These are phyloP conservation scores for Parmelia sp. DNA, from an alignment of 495 filamentous ascomycete genomes.

Conservation along the genomic window DNA sequence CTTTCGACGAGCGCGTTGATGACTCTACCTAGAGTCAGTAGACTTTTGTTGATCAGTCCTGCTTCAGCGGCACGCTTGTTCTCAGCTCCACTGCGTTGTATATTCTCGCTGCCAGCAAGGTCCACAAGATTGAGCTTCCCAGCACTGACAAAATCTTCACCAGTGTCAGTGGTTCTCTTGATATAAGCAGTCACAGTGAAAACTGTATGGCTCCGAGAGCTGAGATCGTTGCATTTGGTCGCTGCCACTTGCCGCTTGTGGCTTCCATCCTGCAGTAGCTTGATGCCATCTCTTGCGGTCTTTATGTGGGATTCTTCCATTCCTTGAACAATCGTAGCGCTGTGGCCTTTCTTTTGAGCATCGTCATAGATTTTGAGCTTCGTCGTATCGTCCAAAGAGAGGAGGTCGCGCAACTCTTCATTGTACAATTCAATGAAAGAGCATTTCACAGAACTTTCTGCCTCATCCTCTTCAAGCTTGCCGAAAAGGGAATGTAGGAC, in stretches of 20 bases:
- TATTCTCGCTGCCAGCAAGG: slow-evolving; percentile 94
- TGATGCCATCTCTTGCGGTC: slow-evolving; percentile 74
- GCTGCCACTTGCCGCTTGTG: slow-evolving; percentile 92
- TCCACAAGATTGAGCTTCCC: slow-evolving; percentile 96
- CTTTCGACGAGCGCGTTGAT: slow-evolving; percentile 97
- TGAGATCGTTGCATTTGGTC: slow-evolving; percentile 97
- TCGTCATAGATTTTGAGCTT: slow-evolving; percentile 97
- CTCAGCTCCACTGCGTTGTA: slow-evolving; percentile 91
- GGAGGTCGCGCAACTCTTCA: slow-evolving; percentile 85
- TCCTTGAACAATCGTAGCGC: slow-evolving; percentile 80
- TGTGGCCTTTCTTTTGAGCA: slow-evolving; percentile 69
- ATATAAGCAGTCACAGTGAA: slow-evolving; percentile 90
- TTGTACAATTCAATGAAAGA: slow-evolving; percentile 99
- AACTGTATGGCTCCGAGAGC: slow-evolving; percentile 90
- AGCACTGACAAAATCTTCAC: slow-evolving; percentile 85
- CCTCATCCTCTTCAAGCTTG: slow-evolving; percentile 70
- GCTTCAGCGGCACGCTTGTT: slow-evolving; percentile 96
- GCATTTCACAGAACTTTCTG: slow-evolving; percentile 87
- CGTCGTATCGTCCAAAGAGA: slow-evolving; percentile 68
- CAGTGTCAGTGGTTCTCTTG: slow-evolving; percentile 71
- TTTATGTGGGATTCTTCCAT: slow-evolving; percentile 96
- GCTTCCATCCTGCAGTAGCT: slow-evolving; percentile 81
- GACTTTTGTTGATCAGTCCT: slow-evolving; percentile 94
- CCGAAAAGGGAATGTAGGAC: slow-evolving; percentile 78
- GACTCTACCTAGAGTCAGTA: slow-evolving; percentile 89